phyloP scores from a whole-genome alignment of 1,284 basidiomycete genomes.

The Dichomitus squalens region DNA sequence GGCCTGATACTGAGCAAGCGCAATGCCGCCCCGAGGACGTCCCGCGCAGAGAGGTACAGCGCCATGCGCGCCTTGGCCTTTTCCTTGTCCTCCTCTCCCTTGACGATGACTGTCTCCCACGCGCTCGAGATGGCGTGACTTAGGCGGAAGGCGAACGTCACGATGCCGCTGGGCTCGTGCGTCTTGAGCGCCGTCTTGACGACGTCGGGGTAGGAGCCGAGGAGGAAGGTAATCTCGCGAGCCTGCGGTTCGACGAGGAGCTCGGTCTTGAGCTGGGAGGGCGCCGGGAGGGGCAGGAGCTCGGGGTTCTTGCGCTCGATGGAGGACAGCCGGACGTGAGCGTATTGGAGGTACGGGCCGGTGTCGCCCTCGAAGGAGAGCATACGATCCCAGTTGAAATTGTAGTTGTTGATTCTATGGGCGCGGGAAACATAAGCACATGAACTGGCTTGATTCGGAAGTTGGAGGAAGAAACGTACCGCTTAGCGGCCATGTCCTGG shows the following conservation, averaged over 20 bases:
- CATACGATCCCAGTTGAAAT: conserved; percentile 95
- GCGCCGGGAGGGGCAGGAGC: conserved; percentile 76
- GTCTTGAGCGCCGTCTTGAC: conserved; percentile 85
- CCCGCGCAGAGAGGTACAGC: conserved; percentile 87
- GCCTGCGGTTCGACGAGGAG: conserved; percentile 76
- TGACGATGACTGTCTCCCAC: conserved; percentile 69
- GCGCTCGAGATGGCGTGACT: conserved; percentile 85
- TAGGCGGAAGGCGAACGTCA: conserved; percentile 77
- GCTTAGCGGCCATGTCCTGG: conserved; percentile 82
- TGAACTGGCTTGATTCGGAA: neutral
- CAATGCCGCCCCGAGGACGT: conserved; percentile 89
- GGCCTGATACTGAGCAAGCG: conserved; percentile 87
- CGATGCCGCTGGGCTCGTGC: conserved; percentile 90
- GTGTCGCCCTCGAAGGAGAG: conserved; percentile 97
- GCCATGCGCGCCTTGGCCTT: conserved; percentile 86
- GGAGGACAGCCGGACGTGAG: conserved; percentile 92
- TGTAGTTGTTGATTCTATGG: conserved; percentile 92
- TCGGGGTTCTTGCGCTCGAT: conserved; percentile 94
- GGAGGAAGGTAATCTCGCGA: conserved; percentile 84
- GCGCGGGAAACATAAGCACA: neutral
- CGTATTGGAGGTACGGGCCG: conserved; percentile 95
- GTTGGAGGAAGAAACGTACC: conserved; percentile 10
- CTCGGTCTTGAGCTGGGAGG: conserved; percentile 69
- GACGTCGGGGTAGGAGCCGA: conserved; percentile 90
- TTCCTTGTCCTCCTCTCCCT: conserved; percentile 34